Percentiles rank a stretch among this genome's conserved stretches.
These are phyloP conservation scores for Cercospora brassicicola DNA, from an alignment of 2,329 filamentous ascomycete genomes.

Conservation along the genomic window DNA sequence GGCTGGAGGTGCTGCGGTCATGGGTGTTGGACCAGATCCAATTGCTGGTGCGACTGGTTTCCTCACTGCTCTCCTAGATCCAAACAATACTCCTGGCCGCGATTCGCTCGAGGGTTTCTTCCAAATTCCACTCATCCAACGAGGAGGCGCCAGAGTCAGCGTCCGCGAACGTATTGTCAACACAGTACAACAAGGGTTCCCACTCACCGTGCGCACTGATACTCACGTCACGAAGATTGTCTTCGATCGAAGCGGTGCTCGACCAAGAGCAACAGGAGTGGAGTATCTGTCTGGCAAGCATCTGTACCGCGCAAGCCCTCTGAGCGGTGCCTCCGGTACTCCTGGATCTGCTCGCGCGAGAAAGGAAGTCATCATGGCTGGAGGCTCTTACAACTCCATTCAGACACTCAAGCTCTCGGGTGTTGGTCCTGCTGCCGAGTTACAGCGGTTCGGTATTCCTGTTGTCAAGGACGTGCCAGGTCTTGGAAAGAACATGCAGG, in stretches of 20 bases:
- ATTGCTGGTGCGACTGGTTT: slow-evolving; percentile 48
- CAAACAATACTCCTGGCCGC: slow-evolving; percentile 41
- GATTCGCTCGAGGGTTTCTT: slow-evolving; percentile 55
- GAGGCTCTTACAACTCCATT: slow-evolving; percentile 62
- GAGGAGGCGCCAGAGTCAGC: slow-evolving; percentile 54
- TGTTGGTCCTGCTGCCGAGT: slow-evolving; percentile 56
- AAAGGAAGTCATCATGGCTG: slow-evolving; percentile 46
- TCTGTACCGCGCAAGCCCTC: slow-evolving; percentile 43
- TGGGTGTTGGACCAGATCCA: slow-evolving; percentile 34
- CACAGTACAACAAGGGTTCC: slow-evolving; percentile 51
- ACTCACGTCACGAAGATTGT: slow-evolving; percentile 64
- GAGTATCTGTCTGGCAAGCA: slow-evolving; percentile 43
- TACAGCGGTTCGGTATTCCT: slow-evolving; percentile 56
- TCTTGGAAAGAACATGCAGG: slow-evolving; percentile 64
- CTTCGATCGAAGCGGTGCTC: slow-evolving; percentile 59
- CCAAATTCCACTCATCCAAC: slow-evolving; percentile 59
- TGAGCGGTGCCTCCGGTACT: slow-evolving; percentile 37
- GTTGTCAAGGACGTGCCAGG: slow-evolving; percentile 58
- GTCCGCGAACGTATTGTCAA: slow-evolving; percentile 58
- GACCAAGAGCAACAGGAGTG: slow-evolving; percentile 48
- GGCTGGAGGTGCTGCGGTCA: slow-evolving; percentile 26
- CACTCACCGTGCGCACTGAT: slow-evolving; percentile 59
- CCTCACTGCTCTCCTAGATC: slow-evolving; percentile 51
- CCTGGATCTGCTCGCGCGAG: slow-evolving; percentile 45
- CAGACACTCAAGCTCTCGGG: slow-evolving; percentile 65